Evolutionary conservation across 352 stramenopile species (phyloP).

Genomic region (Phytophthora rubi): DNA sequence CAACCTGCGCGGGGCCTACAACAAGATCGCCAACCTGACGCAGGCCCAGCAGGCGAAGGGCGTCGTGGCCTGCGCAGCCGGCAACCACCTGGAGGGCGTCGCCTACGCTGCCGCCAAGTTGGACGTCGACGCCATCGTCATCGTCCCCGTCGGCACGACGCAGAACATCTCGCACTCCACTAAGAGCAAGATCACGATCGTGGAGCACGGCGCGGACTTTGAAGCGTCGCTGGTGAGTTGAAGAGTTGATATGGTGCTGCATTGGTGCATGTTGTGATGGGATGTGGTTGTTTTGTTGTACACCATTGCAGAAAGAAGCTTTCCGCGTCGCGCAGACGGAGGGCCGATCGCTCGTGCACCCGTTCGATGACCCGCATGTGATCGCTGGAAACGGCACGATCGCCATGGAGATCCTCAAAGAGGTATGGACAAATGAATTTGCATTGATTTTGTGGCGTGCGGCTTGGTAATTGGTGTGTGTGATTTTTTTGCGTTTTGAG

Average conservation of each 20-base stretch:
- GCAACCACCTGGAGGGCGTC: slow-evolving; percentile 98
- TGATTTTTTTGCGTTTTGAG: background rate
- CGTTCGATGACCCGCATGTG: slow-evolving; percentile 97
- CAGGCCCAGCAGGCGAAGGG: slow-evolving; percentile 76
- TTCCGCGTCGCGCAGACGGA: slow-evolving; percentile 92
- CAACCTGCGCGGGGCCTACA: slow-evolving; percentile 98
- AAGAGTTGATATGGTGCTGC: background rate
- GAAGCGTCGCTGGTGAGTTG: slow-evolving; percentile 89
- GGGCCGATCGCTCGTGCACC: slow-evolving; percentile 95
- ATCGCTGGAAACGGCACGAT: slow-evolving; percentile 98
- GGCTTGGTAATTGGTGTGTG: background rate
- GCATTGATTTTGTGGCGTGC: too few relatives aligned
- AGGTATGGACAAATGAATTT: slow-evolving; percentile 38
- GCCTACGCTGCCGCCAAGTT: slow-evolving; percentile 94
- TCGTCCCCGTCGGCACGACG: slow-evolving; percentile 96
- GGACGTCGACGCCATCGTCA: slow-evolving; percentile 95
- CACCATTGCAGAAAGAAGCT: slow-evolving; percentile 79
- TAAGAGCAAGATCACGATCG: slow-evolving; percentile 90
- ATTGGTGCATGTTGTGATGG: background rate
- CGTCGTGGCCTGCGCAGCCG: slow-evolving; percentile 83
- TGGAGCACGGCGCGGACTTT: slow-evolving; percentile 97
- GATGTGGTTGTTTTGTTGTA: slow-evolving; percentile 2
- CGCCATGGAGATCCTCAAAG: slow-evolving; percentile 93
- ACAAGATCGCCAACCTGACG: slow-evolving; percentile 98
- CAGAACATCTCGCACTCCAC: slow-evolving; percentile 83